Conservation (phyloP, 352 stramenopile genomes). For the Phytophthora sp. region DNA sequence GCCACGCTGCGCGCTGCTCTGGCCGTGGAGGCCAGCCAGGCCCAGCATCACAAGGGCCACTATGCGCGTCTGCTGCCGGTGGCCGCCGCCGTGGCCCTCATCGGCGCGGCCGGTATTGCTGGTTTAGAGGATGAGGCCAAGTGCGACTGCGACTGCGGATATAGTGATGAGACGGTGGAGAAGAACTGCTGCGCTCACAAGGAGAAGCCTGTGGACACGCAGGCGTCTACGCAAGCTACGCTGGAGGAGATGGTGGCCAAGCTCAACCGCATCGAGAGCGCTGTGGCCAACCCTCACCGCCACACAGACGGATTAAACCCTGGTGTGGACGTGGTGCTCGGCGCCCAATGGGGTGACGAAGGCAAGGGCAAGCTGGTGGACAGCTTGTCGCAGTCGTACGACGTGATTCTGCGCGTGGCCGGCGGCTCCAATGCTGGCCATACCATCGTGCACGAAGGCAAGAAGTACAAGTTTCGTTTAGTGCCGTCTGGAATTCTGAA, state of each 20-base stretch:
- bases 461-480: slow-evolving; percentile 99
- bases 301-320: slow-evolving; percentile 66
- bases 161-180: too few species aligned
- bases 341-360: slow-evolving; percentile 99
- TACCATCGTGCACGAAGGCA: slow-evolving; percentile 98
- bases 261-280: slow-evolving; percentile 88
- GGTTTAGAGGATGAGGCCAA: slow-evolving; percentile 35
- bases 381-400: slow-evolving; percentile 94
- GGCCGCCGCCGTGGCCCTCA: slow-evolving; percentile 31
- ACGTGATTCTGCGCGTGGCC: slow-evolving; percentile 97
- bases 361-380: slow-evolving; percentile 99
- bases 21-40: slow-evolving; percentile 49
- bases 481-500: slow-evolving; percentile 98
- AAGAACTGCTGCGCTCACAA: too few species aligned
- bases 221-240: slow-evolving; percentile 64
- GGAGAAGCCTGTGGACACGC: slow-evolving; percentile 56
- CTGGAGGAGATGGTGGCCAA: slow-evolving; percentile 86
- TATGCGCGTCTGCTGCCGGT: slow-evolving; percentile 28
- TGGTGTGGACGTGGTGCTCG: slow-evolving; percentile 94
- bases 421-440: slow-evolving; percentile 98
- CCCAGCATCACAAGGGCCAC: slow-evolving; percentile 26
- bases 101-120: slow-evolving; percentile 42
- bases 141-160: too few species aligned
- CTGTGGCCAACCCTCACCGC: slow-evolving; percentile 82
- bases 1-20: slow-evolving; percentile 52